A percentile compares a stretch with the other conserved stretches of the same genome.
Evolutionary conservation across 2,329 filamentous ascomycete species (phyloP).

Genomic region (Fusarium napiforme): DNA sequence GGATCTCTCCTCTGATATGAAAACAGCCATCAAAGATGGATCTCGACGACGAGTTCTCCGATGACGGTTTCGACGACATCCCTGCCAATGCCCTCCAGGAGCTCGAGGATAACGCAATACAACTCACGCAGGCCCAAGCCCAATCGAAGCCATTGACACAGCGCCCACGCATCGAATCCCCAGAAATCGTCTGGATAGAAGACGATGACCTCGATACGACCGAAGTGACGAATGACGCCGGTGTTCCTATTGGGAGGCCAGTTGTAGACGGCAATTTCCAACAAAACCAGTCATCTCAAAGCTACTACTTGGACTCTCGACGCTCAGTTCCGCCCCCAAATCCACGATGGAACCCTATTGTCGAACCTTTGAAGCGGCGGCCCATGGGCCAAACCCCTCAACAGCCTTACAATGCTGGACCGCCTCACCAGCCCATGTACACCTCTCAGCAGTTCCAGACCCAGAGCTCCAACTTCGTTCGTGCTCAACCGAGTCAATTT

Average conservation of each 20-base stretch:
- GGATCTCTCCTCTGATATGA: slow-evolving; percentile 22
- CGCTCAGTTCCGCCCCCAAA: slow-evolving; percentile 49
- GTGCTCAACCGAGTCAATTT: slow-evolving; percentile 55
- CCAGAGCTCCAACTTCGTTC: slow-evolving; percentile 45
- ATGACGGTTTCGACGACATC: slow-evolving; percentile 71
- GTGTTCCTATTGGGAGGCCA: slow-evolving; percentile 52
- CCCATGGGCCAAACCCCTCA: slow-evolving; percentile 26
- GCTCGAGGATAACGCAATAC: slow-evolving; percentile 72
- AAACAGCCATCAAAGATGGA: slow-evolving; percentile 48
- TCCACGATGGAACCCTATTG: slow-evolving; percentile 53
- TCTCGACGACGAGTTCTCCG: slow-evolving; percentile 70
- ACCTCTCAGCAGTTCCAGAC: slow-evolving; percentile 48
- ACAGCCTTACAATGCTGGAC: slow-evolving; percentile 23
- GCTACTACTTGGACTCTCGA: slow-evolving; percentile 36
- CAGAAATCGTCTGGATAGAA: slow-evolving; percentile 59
- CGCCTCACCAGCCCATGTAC: slow-evolving; percentile 39
- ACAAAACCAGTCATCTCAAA: slow-evolving; percentile 44
- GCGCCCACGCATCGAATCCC: slow-evolving; percentile 41
- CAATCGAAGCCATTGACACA: slow-evolving; percentile 40
- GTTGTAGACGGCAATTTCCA: slow-evolving; percentile 52
- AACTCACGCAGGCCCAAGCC: slow-evolving; percentile 61
- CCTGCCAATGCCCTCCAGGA: slow-evolving; percentile 68
- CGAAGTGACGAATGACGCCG: slow-evolving; percentile 63
- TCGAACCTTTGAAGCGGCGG: slow-evolving; percentile 42
- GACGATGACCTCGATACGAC: slow-evolving; percentile 69